phyloP scores from a whole-genome alignment of 441 rosid genomes.

The Pelargonium australe region DNA sequence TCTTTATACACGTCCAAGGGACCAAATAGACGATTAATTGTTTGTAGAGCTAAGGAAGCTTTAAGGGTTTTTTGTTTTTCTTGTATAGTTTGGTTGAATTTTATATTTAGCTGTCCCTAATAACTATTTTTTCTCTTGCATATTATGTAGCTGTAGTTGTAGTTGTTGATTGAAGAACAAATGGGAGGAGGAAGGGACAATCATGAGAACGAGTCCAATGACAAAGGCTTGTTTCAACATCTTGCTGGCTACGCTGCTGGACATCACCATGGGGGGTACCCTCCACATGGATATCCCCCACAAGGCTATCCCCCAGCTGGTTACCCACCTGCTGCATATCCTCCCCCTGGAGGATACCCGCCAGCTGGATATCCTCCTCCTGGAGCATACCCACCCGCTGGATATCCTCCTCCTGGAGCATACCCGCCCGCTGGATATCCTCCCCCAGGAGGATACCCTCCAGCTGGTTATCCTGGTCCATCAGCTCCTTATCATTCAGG shows the following conservation, averaged over 20 bases:
- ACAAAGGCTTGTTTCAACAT: conserved; percentile 59
- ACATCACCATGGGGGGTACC: conserved; percentile 32
- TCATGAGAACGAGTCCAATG: conserved; percentile 32
- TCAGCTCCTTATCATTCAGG: conserved; percentile 17
- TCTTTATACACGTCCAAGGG: too few relatives aligned
- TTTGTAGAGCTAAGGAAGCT: background rate
- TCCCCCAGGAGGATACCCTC: conserved; percentile 32
- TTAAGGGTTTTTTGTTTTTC: background rate
- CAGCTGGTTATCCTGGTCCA: conserved; percentile 37
- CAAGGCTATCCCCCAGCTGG: conserved; percentile 23
- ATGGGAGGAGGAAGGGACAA: conserved; percentile 55
- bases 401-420: conserved; percentile 42
- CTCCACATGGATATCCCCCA: conserved; percentile 27
- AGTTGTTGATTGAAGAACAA: conserved; percentile 23
- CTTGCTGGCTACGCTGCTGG: conserved; percentile 54
- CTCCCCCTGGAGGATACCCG: conserved; percentile 23
- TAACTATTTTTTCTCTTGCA: background rate
- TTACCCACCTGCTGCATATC: conserved; percentile 23
- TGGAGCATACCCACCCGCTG: conserved; percentile 30
- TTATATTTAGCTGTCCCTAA: background rate
- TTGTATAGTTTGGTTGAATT: background rate
- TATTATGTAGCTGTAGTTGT: conserved; percentile 11
- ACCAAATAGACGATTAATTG: too few relatives aligned
- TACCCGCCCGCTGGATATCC: conserved; percentile 32
- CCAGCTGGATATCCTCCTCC: too few relatives aligned